Percentiles rank a stretch among this genome's conserved stretches.
Evolutionary conservation across 768 basidiomycete species (phyloP).

Genomic region (Amanita pallidorosea): DNA sequence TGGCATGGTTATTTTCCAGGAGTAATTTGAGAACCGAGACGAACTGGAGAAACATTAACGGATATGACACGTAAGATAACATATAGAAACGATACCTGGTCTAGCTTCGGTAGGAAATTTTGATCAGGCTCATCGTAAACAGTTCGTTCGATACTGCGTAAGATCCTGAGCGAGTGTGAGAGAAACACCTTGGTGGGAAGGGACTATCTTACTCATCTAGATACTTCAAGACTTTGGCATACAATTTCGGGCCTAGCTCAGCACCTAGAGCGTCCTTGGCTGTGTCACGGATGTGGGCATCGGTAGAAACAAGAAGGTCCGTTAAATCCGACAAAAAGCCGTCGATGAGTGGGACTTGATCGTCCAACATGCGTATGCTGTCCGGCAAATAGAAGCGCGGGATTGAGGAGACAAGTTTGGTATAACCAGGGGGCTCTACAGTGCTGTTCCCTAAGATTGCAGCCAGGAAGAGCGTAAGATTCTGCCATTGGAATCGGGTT

Average conservation of each 20-base stretch:
- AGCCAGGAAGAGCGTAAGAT: constrained; percentile 68
- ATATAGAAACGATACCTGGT: constrained; percentile 41
- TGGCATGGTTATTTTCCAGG: constrained; percentile 57
- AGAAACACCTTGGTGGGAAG: not conserved
- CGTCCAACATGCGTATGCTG: constrained; percentile 51
- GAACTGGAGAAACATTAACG: constrained; percentile 32
- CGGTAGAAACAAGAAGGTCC: constrained; percentile 53
- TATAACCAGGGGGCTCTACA: constrained; percentile 37
- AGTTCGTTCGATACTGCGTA: constrained; percentile 38
- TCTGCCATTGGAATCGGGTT: constrained; percentile 74
- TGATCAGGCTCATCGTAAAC: constrained; percentile 33
- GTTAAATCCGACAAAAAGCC: constrained; percentile 60
- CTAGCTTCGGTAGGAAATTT: constrained; percentile 45
- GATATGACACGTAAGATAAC: not conserved
- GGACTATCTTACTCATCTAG: constrained; percentile 55
- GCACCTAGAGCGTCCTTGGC: constrained; percentile 73
- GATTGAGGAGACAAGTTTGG: constrained; percentile 42
- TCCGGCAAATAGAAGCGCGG: constrained; percentile 57
- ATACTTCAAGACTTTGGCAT: constrained; percentile 54
- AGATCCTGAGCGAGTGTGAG: constrained; percentile 25
- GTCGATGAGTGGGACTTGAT: constrained; percentile 48
- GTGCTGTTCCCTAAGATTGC: constrained; percentile 61
- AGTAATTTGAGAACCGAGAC: constrained; percentile 67
- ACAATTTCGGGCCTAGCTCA: constrained; percentile 66
- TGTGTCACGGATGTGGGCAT: constrained; percentile 60